Evolutionary conservation across 2,329 filamentous ascomycete species (phyloP).

Genomic region (Colletotrichum musicola): DNA sequence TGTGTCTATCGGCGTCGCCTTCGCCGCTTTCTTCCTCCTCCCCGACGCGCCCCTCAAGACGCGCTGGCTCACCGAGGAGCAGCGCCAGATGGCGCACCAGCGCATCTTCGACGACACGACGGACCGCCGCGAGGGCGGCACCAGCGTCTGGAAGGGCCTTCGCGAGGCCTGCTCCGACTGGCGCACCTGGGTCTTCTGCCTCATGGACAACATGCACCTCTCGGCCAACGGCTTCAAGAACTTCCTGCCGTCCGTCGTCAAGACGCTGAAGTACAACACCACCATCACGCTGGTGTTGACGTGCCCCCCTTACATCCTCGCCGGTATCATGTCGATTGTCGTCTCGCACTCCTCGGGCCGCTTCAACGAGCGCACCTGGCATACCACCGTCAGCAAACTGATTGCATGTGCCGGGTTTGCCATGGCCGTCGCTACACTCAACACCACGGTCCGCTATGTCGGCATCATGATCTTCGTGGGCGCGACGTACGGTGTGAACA

Average conservation of each 20-base stretch:
- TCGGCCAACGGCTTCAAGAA: constrained; percentile 60
- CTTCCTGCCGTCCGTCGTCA: constrained; percentile 51
- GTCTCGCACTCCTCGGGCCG: constrained; percentile 56
- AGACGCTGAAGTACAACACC: constrained; percentile 55
- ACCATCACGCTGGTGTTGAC: constrained; percentile 62
- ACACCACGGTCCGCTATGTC: constrained; percentile 25
- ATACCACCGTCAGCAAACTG: constrained; percentile 56
- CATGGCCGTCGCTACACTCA: constrained; percentile 41
- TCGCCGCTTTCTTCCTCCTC: constrained; percentile 51
- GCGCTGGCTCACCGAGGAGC: constrained; percentile 54
- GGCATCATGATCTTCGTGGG: constrained; percentile 54
- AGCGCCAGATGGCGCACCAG: constrained; percentile 53
- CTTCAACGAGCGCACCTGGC: constrained; percentile 62
- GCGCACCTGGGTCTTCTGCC: constrained; percentile 61
- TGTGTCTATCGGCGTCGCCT: constrained; percentile 50
- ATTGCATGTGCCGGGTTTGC: constrained; percentile 50
- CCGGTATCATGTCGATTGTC: constrained; percentile 53
- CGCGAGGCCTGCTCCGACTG: constrained; percentile 58
- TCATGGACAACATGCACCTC: constrained; percentile 65
- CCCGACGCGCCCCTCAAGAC: constrained; percentile 50
- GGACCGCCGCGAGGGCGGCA: constrained; percentile 53
- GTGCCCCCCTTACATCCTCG: constrained; percentile 58
- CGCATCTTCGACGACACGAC: constrained; percentile 46
- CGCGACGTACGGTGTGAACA: constrained; percentile 55
- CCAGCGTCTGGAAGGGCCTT: constrained; percentile 57